Evolutionary conservation across 176 grass and related monocot genomes (phyloP).

Genomic region (Lolium perenne): DNA sequence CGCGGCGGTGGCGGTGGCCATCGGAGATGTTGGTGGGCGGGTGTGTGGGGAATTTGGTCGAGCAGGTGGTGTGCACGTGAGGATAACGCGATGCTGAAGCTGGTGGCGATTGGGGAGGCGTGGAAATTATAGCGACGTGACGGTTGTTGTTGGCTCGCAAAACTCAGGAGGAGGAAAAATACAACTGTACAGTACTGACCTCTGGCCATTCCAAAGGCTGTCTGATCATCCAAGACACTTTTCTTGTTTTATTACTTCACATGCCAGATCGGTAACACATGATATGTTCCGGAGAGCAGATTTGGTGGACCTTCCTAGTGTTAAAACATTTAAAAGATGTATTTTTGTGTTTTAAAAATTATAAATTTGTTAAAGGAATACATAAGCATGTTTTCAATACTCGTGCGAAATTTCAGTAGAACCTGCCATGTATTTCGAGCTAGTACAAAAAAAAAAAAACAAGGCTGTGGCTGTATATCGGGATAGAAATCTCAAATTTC

Average conservation of each 20-base stretch:
- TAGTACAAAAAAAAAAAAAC: too few relatives aligned
- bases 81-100: background rate
- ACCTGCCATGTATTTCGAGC: too few relatives aligned
- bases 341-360: too few relatives aligned
- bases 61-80: slow-evolving; percentile 56
- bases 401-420: too few relatives aligned
- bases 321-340: too few relatives aligned
- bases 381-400: too few relatives aligned
- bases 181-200: background rate
- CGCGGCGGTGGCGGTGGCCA: slow-evolving; percentile 46
- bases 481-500: too few relatives aligned
- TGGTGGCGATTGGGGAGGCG: background rate
- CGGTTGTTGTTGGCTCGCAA: background rate
- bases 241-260: background rate
- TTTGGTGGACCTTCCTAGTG: too few relatives aligned
- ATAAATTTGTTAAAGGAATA: too few relatives aligned
- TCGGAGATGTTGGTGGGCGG: slow-evolving; percentile 37
- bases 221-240: background rate
- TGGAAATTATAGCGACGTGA: background rate
- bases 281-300: too few relatives aligned
- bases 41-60: slow-evolving; percentile 56
- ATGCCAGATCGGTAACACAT: too few relatives aligned
- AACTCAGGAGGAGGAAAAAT: background rate
- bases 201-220: background rate
- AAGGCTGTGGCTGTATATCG: too few relatives aligned